Base-by-base conservation (phyloP, 2,329 filamentous ascomycete genomes). In the Botrytis aclada region DNA sequence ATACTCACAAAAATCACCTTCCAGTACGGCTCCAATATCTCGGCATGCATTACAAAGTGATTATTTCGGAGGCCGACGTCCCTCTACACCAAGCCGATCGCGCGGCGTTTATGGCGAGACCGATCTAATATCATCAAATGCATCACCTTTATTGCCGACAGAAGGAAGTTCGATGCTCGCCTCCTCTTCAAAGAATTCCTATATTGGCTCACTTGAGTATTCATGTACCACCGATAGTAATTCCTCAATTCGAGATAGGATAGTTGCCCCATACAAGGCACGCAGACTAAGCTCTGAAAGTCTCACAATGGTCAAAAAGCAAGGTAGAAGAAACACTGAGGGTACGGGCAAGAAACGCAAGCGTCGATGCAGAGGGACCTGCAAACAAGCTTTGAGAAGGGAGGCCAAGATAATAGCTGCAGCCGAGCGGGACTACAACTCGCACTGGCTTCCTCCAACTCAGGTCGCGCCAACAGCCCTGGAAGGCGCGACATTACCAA, bases 401-500 rank as follows among this genome's bases (percentile, higher is more conserved):
- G 18, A 4, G 9, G 20, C 8, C 37, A 20, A 25, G 10, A 65
- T 64, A 37, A 16, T 62, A 22, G 73, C 39, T 20, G 41, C 54
- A 32, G 41, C 71, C 1, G 56, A 75, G 41, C 41, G 65, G 32
- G 65, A 74, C 37, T 43, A 72, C 12, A 62, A 47, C 16, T 56
- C 62, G 7, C 69, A 43, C 45, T 74, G 74, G 74, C 32, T 61
- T 3, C 60, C 67, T 45, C 56, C 51, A 20, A 75, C 72, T 51
- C 76, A 76, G 66, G 37, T 75, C 18, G 72, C 73, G 7, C 76
- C 76, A 39, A 77, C 76, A 16, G 74, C 74, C 41, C 64, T 70
- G 10, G 37, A 56, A 69, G 47, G 37, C 20, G 29, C 29, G 37
- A 61, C 29, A 37, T 2, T 39, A 5, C 70, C 22, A 61, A 60